Evolutionary conservation across 1,284 basidiomycete genomes (phyloP).

Genomic region (Trichosporon faecale): DNA sequence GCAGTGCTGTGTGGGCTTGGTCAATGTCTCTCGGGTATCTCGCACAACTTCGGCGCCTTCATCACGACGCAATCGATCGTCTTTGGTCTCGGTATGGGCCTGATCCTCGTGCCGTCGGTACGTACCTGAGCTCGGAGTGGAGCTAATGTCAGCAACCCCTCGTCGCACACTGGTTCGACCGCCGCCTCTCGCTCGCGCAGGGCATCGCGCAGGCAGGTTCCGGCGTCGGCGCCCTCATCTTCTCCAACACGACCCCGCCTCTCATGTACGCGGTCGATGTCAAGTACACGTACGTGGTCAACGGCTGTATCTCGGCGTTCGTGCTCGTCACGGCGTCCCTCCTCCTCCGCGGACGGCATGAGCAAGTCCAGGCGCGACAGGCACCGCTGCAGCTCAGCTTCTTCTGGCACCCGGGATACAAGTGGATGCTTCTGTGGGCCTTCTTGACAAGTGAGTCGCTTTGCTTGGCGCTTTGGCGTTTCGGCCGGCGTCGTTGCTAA

Average conservation of each 20-base stretch:
- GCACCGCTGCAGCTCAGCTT: constrained; percentile 21
- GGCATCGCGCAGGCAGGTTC: constrained; percentile 44
- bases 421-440: constrained; percentile 20
- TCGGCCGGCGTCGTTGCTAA: neutral
- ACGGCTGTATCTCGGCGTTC: constrained; percentile 47
- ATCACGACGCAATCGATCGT: constrained; percentile 42
- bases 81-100: constrained; percentile 40
- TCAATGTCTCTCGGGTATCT: constrained; percentile 39
- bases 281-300: constrained; percentile 48
- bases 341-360: constrained; percentile 44
- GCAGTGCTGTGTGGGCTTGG: constrained; percentile 33
- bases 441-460: constrained; percentile 23
- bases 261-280: constrained; percentile 42
- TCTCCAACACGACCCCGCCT: constrained; percentile 45
- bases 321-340: constrained; percentile 46
- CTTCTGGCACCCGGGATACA: constrained; percentile 24
- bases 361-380: constrained; percentile 29
- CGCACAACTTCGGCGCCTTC: constrained; percentile 34
- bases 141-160: constrained; percentile 34
- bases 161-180: constrained; percentile 51
- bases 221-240: constrained; percentile 48
- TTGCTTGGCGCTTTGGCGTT: neutral
- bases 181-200: constrained; percentile 42
- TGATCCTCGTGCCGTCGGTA: constrained; percentile 40
- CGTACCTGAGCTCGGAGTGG: neutral